Percentiles rank a stretch among this genome's conserved stretches.
Evolutionary conservation across 352 stramenopile species (phyloP).

Genomic region (Pythium monospermum): DNA sequence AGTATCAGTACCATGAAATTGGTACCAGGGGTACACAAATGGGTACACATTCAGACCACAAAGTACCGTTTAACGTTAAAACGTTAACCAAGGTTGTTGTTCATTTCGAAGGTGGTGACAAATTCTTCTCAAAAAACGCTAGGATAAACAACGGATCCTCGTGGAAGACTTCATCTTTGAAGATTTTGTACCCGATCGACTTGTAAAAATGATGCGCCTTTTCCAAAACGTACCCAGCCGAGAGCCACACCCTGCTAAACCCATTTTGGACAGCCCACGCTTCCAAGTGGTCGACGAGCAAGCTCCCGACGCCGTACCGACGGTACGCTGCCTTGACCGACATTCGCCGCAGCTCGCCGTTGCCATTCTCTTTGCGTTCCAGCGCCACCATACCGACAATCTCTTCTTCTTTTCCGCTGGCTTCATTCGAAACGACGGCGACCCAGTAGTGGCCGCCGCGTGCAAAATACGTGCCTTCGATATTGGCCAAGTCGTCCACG

Average conservation of each 20-base stretch:
- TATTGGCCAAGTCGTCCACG: conserved; percentile 8
- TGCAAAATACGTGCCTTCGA: conserved; percentile 29
- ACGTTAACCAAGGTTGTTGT: too few species aligned
- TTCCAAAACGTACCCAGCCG: not conserved
- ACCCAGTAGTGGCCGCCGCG: conserved; percentile 14
- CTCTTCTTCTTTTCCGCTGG: not conserved
- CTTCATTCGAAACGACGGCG: conserved; percentile 3
- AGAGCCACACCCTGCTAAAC: not conserved
- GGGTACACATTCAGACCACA: not conserved
- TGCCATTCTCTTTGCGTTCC: conserved; percentile 25
- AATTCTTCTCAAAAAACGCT: conserved; percentile 23
- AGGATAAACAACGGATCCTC: conserved; percentile 28
- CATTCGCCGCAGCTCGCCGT: conserved; percentile 43
- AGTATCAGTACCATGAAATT: not conserved
- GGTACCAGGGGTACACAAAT: not conserved
- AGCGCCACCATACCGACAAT: conserved; percentile 38
- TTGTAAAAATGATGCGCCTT: conserved; percentile 22
- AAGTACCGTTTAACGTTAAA: too few species aligned
- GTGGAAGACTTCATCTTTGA: conserved; percentile 19
- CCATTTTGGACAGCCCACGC: conserved; percentile 21
- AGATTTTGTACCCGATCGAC: conserved; percentile 21
- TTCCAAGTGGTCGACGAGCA: conserved; percentile 40
- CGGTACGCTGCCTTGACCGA: conserved; percentile 31
- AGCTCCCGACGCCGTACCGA: conserved; percentile 31
- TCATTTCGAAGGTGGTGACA: not conserved